Percentiles rank a stretch among this genome's conserved stretches.
phyloP scores from a whole-genome alignment of 2,329 filamentous ascomycete species.

The Kalaharituber pfeilii region DNA sequence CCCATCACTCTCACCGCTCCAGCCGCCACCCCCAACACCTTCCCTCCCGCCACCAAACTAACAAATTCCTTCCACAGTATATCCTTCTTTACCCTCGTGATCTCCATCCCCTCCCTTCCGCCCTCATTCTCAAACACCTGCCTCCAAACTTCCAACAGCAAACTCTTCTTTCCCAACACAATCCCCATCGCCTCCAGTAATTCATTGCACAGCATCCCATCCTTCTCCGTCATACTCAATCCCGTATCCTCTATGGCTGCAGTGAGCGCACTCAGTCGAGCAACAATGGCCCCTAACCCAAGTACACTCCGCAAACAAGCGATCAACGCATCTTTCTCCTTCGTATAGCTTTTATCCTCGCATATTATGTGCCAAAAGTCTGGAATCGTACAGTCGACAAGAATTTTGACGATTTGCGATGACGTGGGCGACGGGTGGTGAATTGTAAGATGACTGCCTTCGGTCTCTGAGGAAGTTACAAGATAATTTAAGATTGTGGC shows the following conservation, averaged over 20 bases:
- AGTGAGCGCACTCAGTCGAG: conserved; percentile 48
- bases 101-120: not conserved
- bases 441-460: too few relatives aligned
- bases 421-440: conserved; percentile 10
- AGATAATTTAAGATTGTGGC: too few relatives aligned
- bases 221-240: conserved; percentile 22
- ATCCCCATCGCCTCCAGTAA: conserved; percentile 29
- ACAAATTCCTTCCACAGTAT: conserved; percentile 44
- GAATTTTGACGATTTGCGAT: conserved; percentile 49
- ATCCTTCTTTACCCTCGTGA: not conserved
- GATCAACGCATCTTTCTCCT: conserved; percentile 40
- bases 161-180: conserved; percentile 13
- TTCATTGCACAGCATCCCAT: conserved; percentile 27
- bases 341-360: conserved; percentile 28
- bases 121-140: conserved; percentile 4
- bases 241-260: conserved; percentile 32
- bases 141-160: conserved; percentile 17
- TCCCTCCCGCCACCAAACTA: conserved; percentile 42
- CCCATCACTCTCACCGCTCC: conserved; percentile 25
- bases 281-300: conserved; percentile 59
- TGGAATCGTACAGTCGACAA: conserved; percentile 58
- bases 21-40: conserved; percentile 29
- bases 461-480: too few relatives aligned
- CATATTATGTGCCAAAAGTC: conserved; percentile 61
- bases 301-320: conserved; percentile 53